Evolutionary conservation across 768 basidiomycete species (phyloP).

Genomic region (Tricholoma terreum): DNA sequence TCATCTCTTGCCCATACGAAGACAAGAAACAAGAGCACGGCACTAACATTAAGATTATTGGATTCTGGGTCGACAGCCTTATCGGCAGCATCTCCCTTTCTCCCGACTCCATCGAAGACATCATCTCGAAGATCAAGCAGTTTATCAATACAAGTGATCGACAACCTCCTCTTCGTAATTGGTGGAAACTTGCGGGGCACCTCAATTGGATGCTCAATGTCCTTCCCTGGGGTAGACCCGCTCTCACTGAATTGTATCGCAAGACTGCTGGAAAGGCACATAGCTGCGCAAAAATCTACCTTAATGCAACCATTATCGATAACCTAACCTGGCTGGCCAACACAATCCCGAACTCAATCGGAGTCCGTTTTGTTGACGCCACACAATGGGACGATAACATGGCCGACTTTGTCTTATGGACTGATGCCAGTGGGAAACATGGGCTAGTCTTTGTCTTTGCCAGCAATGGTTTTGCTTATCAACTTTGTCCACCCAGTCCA

Average conservation of each 20-base stretch:
- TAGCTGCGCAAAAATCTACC: too few species aligned
- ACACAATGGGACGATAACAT: too few species aligned
- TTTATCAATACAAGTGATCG: neutral
- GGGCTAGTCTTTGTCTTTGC: too few species aligned
- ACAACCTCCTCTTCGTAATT: slow-evolving; percentile 17
- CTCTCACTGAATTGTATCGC: neutral
- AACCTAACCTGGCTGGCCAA: neutral
- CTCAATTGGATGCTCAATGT: slow-evolving; percentile 36
- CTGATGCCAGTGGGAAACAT: too few species aligned
- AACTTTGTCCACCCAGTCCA: neutral
- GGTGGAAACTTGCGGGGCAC: slow-evolving; percentile 28
- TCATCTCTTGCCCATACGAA: neutral
- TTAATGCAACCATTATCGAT: too few species aligned
- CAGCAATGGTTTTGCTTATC: neutral
- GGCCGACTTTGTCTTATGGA: neutral
- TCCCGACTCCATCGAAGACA: neutral
- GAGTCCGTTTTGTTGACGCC: too few species aligned
- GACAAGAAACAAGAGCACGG: slow-evolving; percentile 31
- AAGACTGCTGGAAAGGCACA: neutral
- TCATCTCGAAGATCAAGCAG: slow-evolving; percentile 10
- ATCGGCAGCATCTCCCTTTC: too few species aligned
- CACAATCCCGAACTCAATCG: too few species aligned
- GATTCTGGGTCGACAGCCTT: too few species aligned
- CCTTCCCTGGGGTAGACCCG: slow-evolving; percentile 1
- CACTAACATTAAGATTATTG: too few species aligned